Base-by-base conservation (phyloP, 2,329 filamentous ascomycete species). In the Nemania abortiva region DNA sequence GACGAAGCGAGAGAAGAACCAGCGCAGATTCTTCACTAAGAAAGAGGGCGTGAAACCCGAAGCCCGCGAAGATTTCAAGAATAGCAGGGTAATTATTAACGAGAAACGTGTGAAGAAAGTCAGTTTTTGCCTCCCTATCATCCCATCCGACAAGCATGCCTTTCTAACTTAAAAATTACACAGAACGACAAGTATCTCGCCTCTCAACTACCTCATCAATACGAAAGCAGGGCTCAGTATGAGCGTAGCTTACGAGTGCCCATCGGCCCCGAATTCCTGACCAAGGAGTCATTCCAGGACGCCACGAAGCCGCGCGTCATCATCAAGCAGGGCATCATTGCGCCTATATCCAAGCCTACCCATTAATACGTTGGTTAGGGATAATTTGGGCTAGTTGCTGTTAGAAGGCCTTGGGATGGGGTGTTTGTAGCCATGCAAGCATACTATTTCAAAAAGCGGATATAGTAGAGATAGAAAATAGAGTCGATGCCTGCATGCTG, bases 201-300 rank as follows among this genome's bases (percentile, higher is more conserved):
- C 20, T 89, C 90, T 9, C 88, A 90, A 75, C 84, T 99, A 59
- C 96, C 96, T 58, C 93, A 97, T 81, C 91, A 90, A n/a, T 98
- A 94, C 81, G 95, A 98, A 85, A 93, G 88, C 31, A 88, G 87
- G 74, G 88, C 92, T 77, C 94, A 98, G 84, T 98, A 98, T 82
- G 96, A 99, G 85, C 86, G 95, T 59, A 92, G 92, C 72, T 84
- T 98, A 67, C 87, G 95, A 52, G 82, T 98, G 73, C 96, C 96
- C 1, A 89, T 98, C 69, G 96, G 96, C 1, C 93, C 92, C 18
- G 95, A 99, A 81, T 99, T 95, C 95, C 90, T 91, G 74, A 98
- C 95, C n/a, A 98, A 97, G 87, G 90, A 94, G 84, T 94, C 92
- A 15, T 96, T 96, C 87, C 95, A 98, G 84, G 89, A 92, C 75